Evolutionary conservation across 2,329 filamentous ascomycete genomes (phyloP).

Genomic region (Fusarium sp.): DNA sequence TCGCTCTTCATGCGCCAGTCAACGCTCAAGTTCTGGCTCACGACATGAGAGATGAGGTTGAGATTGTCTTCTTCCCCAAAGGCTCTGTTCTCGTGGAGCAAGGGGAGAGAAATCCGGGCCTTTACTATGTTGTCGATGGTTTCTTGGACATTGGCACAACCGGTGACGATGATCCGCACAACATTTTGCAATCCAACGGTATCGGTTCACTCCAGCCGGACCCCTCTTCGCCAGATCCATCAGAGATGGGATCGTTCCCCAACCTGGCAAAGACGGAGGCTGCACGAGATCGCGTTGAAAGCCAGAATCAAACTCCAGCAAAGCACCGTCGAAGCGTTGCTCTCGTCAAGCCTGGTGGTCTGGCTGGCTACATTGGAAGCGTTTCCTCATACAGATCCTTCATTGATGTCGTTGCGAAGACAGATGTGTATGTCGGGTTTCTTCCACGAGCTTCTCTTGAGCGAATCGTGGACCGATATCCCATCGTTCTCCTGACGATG

Average conservation of each 20-base stretch:
- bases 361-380: conserved; percentile 94
- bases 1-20: conserved; percentile 68
- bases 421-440: conserved; percentile 97
- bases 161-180: conserved; percentile 45
- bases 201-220: conserved; percentile 35
- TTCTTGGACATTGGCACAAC: conserved; percentile 95
- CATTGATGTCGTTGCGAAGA: conserved; percentile 96
- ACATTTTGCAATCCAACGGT: conserved; percentile 46
- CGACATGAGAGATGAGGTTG: conserved; percentile 90
- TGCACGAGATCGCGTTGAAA: conserved; percentile 45
- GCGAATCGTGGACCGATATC: conserved; percentile 91
- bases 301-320: conserved; percentile 58
- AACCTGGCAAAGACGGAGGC: conserved; percentile 41
- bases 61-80: conserved; percentile 97
- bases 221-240: conserved; percentile 31
- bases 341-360: conserved; percentile 91
- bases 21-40: conserved; percentile 75
- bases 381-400: conserved; percentile 96
- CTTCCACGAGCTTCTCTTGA: conserved; percentile 87
- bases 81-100: conserved; percentile 95
- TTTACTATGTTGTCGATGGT: conserved; percentile 98
- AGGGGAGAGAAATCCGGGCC: conserved; percentile 92
- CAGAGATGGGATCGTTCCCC: conserved; percentile 43
- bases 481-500: conserved; percentile 92
- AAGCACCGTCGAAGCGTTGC: conserved; percentile 76